Conservation (phyloP, 2,329 filamentous ascomycete genomes). For the Colletotrichum karsti region DNA sequence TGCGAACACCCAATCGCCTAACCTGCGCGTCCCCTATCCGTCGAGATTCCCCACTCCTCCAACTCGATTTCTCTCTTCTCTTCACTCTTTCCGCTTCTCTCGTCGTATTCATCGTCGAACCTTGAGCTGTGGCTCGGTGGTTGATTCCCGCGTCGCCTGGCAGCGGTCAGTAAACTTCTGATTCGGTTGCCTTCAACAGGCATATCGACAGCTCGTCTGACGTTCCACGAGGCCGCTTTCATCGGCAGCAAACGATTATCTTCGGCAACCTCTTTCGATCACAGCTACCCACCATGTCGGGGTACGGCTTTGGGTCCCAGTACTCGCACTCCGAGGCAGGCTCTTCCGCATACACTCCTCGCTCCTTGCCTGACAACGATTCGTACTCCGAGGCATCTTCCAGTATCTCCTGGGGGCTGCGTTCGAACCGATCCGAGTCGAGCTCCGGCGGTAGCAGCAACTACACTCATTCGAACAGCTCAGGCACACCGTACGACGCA, state of each 20-base stretch:
- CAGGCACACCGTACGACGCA: not conserved
- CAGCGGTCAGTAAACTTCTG: not conserved
- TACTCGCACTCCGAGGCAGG: not conserved
- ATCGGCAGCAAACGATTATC: not conserved
- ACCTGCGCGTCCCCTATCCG: not conserved
- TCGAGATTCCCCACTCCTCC: not conserved
- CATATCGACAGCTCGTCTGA: not conserved
- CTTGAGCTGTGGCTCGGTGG: not conserved
- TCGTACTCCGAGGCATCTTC: slow-evolving; percentile 1
- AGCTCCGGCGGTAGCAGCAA: not conserved
- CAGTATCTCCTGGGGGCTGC: not conserved
- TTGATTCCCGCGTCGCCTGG: not conserved
- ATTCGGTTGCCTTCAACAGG: not conserved
- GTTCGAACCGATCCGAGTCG: not conserved
- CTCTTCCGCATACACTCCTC: slow-evolving; percentile 2
- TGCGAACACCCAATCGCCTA: not conserved
- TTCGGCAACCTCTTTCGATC: not conserved
- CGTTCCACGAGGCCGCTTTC: not conserved
- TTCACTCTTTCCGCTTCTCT: not conserved
- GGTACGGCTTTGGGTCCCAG: not conserved
- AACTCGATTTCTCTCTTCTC: not conserved
- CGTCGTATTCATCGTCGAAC: not conserved
- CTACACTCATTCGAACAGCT: not conserved
- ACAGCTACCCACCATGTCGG: not conserved
- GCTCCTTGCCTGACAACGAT: not conserved